These are phyloP conservation scores for Fibroporia radiculosa DNA, from an alignment of 768 basidiomycete species.

Conservation along the genomic window DNA sequence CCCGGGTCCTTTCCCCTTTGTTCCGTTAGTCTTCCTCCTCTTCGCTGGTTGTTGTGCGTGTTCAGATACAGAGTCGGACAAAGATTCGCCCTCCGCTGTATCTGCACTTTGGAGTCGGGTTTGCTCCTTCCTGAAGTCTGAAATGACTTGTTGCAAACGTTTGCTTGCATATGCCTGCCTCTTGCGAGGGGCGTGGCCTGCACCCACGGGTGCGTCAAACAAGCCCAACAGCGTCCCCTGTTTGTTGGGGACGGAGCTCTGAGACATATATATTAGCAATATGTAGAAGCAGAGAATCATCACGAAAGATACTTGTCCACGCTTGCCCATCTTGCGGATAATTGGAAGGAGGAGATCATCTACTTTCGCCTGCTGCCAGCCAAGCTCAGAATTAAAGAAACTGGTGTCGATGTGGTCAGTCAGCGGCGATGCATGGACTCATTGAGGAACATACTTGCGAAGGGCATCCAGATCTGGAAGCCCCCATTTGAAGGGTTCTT, in stretches of 20 bases:
- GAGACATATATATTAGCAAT: constrained; percentile 2
- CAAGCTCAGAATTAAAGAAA: constrained; percentile 49
- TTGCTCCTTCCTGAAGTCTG: constrained; percentile 59
- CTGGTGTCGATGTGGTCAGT: background rate
- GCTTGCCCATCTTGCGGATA: constrained; percentile 81
- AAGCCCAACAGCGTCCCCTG: constrained; percentile 74
- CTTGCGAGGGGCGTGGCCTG: constrained; percentile 67
- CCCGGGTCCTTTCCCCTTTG: constrained; percentile 9
- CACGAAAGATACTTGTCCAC: constrained; percentile 49
- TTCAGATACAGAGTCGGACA: constrained; percentile 14
- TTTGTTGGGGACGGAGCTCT: constrained; percentile 60
- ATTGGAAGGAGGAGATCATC: constrained; percentile 90
- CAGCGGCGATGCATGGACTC: background rate
- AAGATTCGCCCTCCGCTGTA: constrained; percentile 13
- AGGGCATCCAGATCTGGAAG: constrained; percentile 93
- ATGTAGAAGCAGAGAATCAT: background rate
- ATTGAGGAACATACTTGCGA: constrained; percentile 47
- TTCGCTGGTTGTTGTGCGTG: constrained; percentile 24
- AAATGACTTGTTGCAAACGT: constrained; percentile 80
- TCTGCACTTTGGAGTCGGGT: constrained; percentile 17
- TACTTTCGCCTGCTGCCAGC: constrained; percentile 77
- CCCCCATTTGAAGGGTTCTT: constrained; percentile 96
- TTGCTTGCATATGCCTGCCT: constrained; percentile 81
- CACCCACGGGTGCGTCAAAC: constrained; percentile 65
- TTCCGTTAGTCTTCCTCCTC: constrained; percentile 21